Percentiles rank a stretch among this genome's conserved stretches.
These are phyloP conservation scores for Nothomitra cinnamomea DNA, from an alignment of 2,329 filamentous ascomycete species.

Conservation along the genomic window DNA sequence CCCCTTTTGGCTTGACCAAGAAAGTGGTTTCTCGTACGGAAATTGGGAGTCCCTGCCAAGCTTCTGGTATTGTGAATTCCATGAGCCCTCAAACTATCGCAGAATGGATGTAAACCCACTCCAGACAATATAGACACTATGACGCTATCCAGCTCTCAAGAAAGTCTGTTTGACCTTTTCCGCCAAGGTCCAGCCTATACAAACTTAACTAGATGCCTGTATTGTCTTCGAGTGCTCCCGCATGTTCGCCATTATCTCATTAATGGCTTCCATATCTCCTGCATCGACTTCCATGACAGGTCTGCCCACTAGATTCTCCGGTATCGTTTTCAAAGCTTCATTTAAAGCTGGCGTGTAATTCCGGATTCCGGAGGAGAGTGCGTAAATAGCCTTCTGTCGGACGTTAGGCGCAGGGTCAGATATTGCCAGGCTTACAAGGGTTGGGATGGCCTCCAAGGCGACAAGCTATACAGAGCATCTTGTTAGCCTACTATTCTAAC, in stretches of 20 bases:
- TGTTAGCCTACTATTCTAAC: constrained; percentile 15
- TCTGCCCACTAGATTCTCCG: constrained; percentile 42
- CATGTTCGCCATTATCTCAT: constrained; percentile 53
- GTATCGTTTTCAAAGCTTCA: constrained; percentile 47
- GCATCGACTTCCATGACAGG: constrained; percentile 52
- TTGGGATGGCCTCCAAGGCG: constrained; percentile 47
- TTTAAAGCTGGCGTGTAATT: constrained; percentile 72
- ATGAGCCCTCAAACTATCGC: too few relatives aligned
- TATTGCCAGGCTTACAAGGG: constrained; percentile 47
- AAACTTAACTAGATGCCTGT: too few relatives aligned
- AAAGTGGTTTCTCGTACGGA: too few relatives aligned
- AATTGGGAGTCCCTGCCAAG: too few relatives aligned
- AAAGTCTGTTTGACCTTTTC: too few relatives aligned
- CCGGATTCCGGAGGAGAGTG: constrained; percentile 67
- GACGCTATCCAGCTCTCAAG: too few relatives aligned
- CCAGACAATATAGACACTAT: too few relatives aligned
- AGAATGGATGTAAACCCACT: too few relatives aligned
- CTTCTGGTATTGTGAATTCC: too few relatives aligned
- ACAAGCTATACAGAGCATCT: constrained; percentile 25
- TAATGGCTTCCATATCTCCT: constrained; percentile 71
- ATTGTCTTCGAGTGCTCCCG: constrained; percentile 25
- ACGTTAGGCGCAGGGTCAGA: constrained; percentile 44
- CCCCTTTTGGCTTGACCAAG: too few relatives aligned
- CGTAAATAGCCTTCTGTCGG: constrained; percentile 76
- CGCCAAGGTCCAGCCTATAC: not conserved